Evolutionary conservation across 257 asterid genomes (phyloP), one percentile per base, ranked within the genome.

Genomic region (Craterostigma plantagineum): DNA sequence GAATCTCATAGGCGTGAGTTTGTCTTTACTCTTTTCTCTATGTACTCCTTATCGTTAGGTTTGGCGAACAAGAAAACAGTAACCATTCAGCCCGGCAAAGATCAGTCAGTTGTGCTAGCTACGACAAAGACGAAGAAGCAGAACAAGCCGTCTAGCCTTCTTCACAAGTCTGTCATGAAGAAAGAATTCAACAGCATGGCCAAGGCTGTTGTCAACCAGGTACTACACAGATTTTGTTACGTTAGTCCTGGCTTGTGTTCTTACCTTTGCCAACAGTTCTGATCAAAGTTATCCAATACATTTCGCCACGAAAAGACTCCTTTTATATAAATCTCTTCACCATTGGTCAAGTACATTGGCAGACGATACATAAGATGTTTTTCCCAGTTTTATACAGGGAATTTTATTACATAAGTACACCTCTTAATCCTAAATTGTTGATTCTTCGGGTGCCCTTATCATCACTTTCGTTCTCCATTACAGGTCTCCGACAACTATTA

Each of bases 131-230:
- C 95, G 35, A 87, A 79, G 80, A 79, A 82, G 49, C 97, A 87
- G 68, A 66, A 54, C 68, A 87, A 67, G 65, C 97, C 95, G 1
- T 49, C 92, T 6, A 52, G 41, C 10, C 46, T 66, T 43, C 66
- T 69, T 7, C 73, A 84, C 76, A 84, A 74, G 59, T 74, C 92
- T 7, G 36, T 74, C 48, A 71, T 80, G 96, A 84, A 84, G 85
- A 84, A 84, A 62, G 93, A 84, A 38, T 80, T 84, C 53, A 51
- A 67, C 42, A 69, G 95, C 0, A 87, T 87, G 97, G 83, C 95
- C 46, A 87, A 87, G 79, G 92, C 95, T 52, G 93, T 87, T 17
- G 39, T 70, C 2, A 87, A 82, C 65, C 97, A 87, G 95, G 95
- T 87, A 77, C 37, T 1, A 0, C 11, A 1, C 55, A n/a, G 40